Percentiles rank a stretch among this genome's conserved stretches.
Conservation (phyloP, 805 yeast species). For the Lipomyces orientalis region DNA sequence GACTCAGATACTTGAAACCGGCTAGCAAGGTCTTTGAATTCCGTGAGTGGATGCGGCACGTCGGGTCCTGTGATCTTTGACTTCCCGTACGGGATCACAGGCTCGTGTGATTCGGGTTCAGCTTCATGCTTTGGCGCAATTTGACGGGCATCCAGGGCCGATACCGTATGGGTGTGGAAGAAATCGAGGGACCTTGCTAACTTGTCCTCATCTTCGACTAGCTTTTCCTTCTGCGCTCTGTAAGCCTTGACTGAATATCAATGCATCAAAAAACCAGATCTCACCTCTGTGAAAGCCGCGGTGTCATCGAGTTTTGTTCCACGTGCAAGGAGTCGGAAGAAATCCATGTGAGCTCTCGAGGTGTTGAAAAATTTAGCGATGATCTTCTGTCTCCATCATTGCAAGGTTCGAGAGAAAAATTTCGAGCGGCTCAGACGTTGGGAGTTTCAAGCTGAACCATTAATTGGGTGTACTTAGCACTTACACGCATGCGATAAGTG, state of each 20-base stretch:
- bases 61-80: conserved; percentile 81
- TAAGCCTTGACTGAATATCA: conserved; percentile 23
- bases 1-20: conserved; percentile 69
- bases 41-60: conserved; percentile 87
- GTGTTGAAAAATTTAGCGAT: background rate
- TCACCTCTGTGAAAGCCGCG: conserved; percentile 14
- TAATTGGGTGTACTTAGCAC: too few relatives aligned
- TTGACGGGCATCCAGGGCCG: conserved; percentile 51
- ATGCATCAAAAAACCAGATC: background rate
- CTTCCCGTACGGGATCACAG: conserved; percentile 55
- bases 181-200: conserved; percentile 80
- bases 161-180: conserved; percentile 49
- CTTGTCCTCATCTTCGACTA: conserved; percentile 50
- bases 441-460: background rate
- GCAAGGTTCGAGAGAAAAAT: background rate
- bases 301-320: conserved; percentile 77
- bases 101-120: conserved; percentile 63
- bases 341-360: conserved; percentile 66
- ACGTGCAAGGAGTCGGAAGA: conserved; percentile 80
- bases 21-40: conserved; percentile 77
- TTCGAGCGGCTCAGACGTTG: conserved; percentile 1
- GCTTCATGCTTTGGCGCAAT: conserved; percentile 48
- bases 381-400: background rate
- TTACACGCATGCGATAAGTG: too few relatives aligned
- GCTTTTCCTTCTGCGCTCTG: conserved; percentile 49